Base-by-base conservation (phyloP, 202 grass and related monocot species). In the Dendrocalamus latiflorus region DNA sequence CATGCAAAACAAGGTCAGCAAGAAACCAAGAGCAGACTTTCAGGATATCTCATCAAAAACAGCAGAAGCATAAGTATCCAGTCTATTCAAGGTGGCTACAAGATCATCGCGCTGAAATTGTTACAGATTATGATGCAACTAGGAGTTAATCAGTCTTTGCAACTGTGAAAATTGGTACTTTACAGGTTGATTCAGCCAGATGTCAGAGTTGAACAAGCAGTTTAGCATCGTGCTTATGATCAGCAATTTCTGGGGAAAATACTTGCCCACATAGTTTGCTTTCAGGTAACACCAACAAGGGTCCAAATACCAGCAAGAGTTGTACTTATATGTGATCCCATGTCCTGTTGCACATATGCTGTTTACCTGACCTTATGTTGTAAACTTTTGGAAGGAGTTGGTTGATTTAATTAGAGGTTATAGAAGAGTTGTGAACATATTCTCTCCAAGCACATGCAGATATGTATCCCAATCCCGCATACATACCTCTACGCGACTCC, bases 1-100 rank as follows among this genome's bases (percentile, higher is more conserved):
- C 43, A 75, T 28, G 53, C 16, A 80, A 36, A 83, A 76, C 17
- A 79, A 70, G 60, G 75, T 90, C 54, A 90, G 69, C 36, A 70
- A 80, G 16, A 65, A 78, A 79, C 42, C 36, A 85, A 88, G 8
- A 87, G 26, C 26, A 65, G 22, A 61, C 70, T 70, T 53, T 7
- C 64, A 84, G 14, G n/a, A 81, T 45, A 68, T 68, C 56, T 50
- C 41, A 71, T 51, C 39, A 65, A 84, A 77, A 57, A 6, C 34
- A 49, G 4, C 11, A 80, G 48, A 42, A 72, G 49, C 7, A 63
- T 14, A 74, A 28, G 8, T 25, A 56, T 63, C 8, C 28, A 22
- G 30, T 55, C 14, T 73, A 59, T 85, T 73, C 20, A 42, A 26
- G 60, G 51, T 17, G 25, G 39, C 14, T 67, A 70, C 22, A 37